A percentile compares a stretch with the other conserved stretches of the same genome.
Evolutionary conservation across 345 rosid species (phyloP).

Genomic region (Abelmoschus esculentus): DNA sequence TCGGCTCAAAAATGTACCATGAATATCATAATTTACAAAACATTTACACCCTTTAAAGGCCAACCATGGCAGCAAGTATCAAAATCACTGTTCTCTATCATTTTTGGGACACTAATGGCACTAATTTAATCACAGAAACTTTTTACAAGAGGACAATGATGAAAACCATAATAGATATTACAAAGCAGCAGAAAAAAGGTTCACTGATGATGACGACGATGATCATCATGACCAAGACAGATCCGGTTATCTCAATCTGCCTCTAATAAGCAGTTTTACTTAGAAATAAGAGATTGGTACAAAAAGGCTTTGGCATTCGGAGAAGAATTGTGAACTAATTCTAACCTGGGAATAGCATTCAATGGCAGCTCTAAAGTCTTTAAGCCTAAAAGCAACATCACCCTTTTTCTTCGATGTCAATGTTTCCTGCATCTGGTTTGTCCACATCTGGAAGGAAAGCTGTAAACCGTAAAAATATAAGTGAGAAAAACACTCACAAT

Average conservation of each 20-base stretch:
- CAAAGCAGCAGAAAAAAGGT: not conserved
- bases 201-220: not conserved
- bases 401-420: constrained; percentile 71
- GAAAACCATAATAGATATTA: not conserved
- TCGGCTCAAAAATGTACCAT: not conserved
- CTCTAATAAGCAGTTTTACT: not conserved
- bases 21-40: not conserved
- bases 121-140: not conserved
- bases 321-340: constrained; percentile 3
- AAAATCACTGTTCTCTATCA: not conserved
- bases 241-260: not conserved
- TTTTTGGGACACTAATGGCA: not conserved
- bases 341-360: constrained; percentile 78
- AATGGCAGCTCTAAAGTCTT: constrained; percentile 54
- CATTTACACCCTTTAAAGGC: not conserved
- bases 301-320: not conserved
- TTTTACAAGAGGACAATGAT: not conserved
- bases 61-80: not conserved
- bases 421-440: constrained; percentile 90
- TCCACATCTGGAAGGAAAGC: constrained; percentile 99
- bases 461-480: constrained; percentile 20
- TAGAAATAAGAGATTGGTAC: not conserved
- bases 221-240: not conserved
- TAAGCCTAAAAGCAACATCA: constrained; percentile 77
- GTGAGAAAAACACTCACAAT: not conserved